phyloP scores from a whole-genome alignment of 108 stramenopile species.

The Conticribra weissflogii region DNA sequence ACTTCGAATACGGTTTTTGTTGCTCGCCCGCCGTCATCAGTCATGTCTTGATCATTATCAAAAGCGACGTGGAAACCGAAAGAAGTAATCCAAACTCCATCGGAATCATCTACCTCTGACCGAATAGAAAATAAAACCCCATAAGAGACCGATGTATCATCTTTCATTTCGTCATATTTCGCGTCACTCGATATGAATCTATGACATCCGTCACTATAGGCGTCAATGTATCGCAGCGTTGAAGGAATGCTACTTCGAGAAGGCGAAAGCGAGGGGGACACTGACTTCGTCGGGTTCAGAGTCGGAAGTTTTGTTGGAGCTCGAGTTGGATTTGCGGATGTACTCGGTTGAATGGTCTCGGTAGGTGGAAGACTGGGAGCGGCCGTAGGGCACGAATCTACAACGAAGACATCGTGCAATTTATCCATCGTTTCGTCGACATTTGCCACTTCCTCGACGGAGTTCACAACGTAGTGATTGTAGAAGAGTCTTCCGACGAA shows the following conservation, averaged over 20 bases:
- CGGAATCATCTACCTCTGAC: constrained; percentile 17
- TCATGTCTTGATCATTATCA: background rate
- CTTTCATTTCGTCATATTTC: constrained; percentile 6
- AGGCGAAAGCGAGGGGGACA: background rate
- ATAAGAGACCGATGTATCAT: constrained; percentile 28
- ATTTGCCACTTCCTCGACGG: too few relatives aligned
- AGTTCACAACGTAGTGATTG: too few relatives aligned
- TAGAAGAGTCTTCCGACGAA: constrained; percentile 26
- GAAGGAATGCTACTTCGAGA: background rate
- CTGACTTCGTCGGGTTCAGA: background rate
- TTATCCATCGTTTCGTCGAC: too few relatives aligned
- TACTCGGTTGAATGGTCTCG: background rate
- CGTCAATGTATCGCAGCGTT: constrained; percentile 1
- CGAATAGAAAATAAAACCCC: constrained; percentile 27
- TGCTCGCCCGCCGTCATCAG: background rate
- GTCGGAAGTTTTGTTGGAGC: background rate
- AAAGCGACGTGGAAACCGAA: constrained; percentile 30
- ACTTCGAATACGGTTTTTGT: constrained; percentile 20
- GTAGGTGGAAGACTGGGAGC: constrained; percentile 1
- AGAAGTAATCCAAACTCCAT: constrained; percentile 27
- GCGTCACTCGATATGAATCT: constrained; percentile 23
- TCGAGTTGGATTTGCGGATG: background rate
- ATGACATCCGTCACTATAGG: constrained; percentile 19
- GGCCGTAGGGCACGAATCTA: constrained; percentile 5
- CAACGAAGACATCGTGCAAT: too few relatives aligned